Evolutionary conservation across 495 filamentous ascomycete species (phyloP).

Genomic region (Aspergillus panamensis): DNA sequence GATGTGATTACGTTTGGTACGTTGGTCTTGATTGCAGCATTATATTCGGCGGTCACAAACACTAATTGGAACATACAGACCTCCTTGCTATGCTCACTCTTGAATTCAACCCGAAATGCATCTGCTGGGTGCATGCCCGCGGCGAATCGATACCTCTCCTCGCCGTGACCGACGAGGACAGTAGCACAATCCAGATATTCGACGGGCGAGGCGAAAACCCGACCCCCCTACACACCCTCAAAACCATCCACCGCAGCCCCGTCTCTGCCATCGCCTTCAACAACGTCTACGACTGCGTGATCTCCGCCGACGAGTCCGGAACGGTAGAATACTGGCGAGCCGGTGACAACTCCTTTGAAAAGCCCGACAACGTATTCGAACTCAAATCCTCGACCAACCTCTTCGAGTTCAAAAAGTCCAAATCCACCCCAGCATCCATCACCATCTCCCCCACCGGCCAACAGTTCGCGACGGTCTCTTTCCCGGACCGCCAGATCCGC

Average conservation of each 20-base stretch:
- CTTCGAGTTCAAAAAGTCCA: constrained; percentile 96
- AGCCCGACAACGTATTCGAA: constrained; percentile 86
- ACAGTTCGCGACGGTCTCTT: constrained; percentile 85
- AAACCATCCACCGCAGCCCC: constrained; percentile 69
- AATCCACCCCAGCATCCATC: constrained; percentile 79
- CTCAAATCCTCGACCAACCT: constrained; percentile 90
- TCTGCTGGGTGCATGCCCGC: constrained; percentile 91
- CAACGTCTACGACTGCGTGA: constrained; percentile 78
- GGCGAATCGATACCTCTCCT: constrained; percentile 84
- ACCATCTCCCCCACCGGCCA: constrained; percentile 80
- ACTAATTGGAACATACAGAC: constrained; percentile 45
- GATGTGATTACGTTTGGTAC: constrained; percentile 88
- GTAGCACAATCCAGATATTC: constrained; percentile 70
- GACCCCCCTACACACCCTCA: constrained; percentile 68
- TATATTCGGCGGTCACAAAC: background rate
- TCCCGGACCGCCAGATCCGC: constrained; percentile 88
- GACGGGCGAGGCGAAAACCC: constrained; percentile 83
- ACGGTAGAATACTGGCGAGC: constrained; percentile 98
- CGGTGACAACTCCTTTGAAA: constrained; percentile 68
- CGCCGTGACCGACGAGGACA: constrained; percentile 80
- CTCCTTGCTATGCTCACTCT: constrained; percentile 75
- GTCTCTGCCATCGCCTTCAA: constrained; percentile 88
- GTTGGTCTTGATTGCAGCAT: constrained; percentile 6
- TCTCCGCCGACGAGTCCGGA: constrained; percentile 83
- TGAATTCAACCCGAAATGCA: constrained; percentile 66